Conservation (phyloP, 2,329 filamentous ascomycete species). For the Myotisia sp. region DNA sequence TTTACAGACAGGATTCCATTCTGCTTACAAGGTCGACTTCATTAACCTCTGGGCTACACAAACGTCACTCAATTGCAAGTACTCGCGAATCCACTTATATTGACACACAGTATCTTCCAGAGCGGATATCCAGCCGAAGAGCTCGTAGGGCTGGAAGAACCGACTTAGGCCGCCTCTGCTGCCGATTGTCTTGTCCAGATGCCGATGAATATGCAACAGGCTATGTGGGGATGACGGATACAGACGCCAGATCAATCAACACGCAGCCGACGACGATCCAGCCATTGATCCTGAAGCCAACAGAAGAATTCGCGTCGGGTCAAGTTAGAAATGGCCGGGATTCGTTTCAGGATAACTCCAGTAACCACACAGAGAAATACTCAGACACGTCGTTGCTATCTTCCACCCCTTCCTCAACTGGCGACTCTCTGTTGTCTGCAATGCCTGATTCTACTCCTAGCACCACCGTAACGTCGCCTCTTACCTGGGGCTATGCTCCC, state of each 20-base stretch:
- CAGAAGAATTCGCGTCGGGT: background rate
- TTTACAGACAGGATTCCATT: conserved; percentile 2
- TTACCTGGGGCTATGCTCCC: too few species aligned
- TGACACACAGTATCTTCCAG: conserved; percentile 11
- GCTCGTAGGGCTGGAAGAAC: conserved; percentile 6
- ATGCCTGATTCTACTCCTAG: background rate
- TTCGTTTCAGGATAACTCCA: conserved; percentile 2
- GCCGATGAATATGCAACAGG: conserved; percentile 4
- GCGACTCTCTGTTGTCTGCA: conserved; percentile 1
- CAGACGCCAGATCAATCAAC: too few species aligned
- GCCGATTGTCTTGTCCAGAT: conserved; percentile 5
- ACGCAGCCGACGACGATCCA: background rate
- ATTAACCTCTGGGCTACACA: background rate
- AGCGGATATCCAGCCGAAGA: conserved; percentile 14
- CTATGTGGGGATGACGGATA: background rate
- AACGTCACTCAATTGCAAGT: conserved; percentile 4
- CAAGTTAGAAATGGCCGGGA: too few species aligned
- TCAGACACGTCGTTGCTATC: conserved; percentile 1
- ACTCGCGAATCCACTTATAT: conserved; percentile 9
- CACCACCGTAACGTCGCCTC: conserved; percentile 2
- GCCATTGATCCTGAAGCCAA: background rate
- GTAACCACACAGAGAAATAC: conserved; percentile 2
- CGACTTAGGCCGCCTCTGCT: conserved; percentile 6
- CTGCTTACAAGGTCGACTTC: conserved; percentile 2
- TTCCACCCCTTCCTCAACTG: conserved; percentile 1